Evolutionary conservation across 2,329 filamentous ascomycete genomes (phyloP).

Genomic region (Exophiala phaeomuriformis): DNA sequence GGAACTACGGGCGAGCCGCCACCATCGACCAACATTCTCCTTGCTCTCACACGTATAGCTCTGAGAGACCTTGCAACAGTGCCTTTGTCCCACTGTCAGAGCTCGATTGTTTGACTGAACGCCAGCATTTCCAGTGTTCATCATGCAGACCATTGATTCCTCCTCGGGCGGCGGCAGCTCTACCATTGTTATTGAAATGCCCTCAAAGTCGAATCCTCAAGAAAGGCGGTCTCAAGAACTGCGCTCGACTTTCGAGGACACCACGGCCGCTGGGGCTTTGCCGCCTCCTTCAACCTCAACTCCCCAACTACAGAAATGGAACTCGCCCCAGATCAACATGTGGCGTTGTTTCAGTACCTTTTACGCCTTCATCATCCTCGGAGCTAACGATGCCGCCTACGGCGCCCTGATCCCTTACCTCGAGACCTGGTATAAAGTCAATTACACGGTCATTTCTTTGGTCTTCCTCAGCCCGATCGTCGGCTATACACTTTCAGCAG

Average conservation of each 20-base stretch:
- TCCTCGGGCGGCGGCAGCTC: slow-evolving; percentile 7
- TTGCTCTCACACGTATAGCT: too few relatives aligned
- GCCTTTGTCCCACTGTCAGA: too few relatives aligned
- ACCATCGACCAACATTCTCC: too few relatives aligned
- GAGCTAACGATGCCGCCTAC: slow-evolving; percentile 50
- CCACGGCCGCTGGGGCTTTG: slow-evolving; percentile 26
- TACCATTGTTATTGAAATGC: slow-evolving; percentile 15
- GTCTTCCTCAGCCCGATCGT: slow-evolving; percentile 44
- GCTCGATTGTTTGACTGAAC: too few relatives aligned
- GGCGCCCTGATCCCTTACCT: slow-evolving; percentile 43
- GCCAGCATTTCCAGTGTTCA: neutral
- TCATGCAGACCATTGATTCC: slow-evolving; percentile 5
- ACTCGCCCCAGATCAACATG: slow-evolving; percentile 52
- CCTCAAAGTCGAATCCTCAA: neutral
- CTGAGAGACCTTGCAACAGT: too few relatives aligned
- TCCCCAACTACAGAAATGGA: slow-evolving; percentile 53
- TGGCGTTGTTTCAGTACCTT: slow-evolving; percentile 55
- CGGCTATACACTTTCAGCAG: slow-evolving; percentile 41
- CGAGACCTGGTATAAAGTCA: slow-evolving; percentile 38
- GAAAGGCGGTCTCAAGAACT: neutral
- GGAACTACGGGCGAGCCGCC: too few relatives aligned
- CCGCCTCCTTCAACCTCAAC: slow-evolving; percentile 42
- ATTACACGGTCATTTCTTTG: slow-evolving; percentile 42
- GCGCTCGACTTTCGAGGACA: neutral
- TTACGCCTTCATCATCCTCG: slow-evolving; percentile 50